Evolutionary conservation across 352 stramenopile species (phyloP), one percentile per base, ranked within the genome.

Genomic region (Globisporangium sylvaticum): DNA sequence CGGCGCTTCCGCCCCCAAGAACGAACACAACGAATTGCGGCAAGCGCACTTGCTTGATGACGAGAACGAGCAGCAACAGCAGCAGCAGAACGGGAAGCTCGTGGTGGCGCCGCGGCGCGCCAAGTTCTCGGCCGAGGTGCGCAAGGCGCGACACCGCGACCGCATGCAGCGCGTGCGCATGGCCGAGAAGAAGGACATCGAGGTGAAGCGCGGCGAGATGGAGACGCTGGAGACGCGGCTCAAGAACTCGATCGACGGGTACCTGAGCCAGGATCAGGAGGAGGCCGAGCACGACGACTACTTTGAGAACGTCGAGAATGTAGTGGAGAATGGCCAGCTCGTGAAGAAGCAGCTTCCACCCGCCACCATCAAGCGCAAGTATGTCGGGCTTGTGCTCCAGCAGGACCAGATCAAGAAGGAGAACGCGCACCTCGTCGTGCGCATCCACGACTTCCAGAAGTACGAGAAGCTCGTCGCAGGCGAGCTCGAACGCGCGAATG

Each of bases 151-250:
- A 6, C 75, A 81, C 22, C 75, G 75, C 62, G 75, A 79, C 29
- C 75, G 75, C 12, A 81, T 81, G 75, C 75, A 81, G 65, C 75
- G 75, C 48, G 66, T 75, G 46, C 72, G 75, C 8, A 65, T 81
- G 53, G 69, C 72, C 1, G 69, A 79, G 42, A 79, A 79, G 66
- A 66, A 73, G 6, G 76, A 69, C 54, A 71, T 77, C 37, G 69
- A 79, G 50, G 58, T 76, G 25, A 81, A 81, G 63, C 75, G 75
- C 12, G 59, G 72, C 14, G 71, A 80, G 66, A 73, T 77, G 32
- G 52, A 76, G 58, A 27, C 65, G 12, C 71, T 80, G 39, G 71
- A 72, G 15, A 48, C 59, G 15, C 65, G 73, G 63, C 53, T 80
- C n/a, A 63, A 76, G 31, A 62, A 48, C 24, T 67, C 60, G 4